phyloP scores from a whole-genome alignment of 2,329 filamentous ascomycete genomes.

The Helicocarpus griseus region DNA sequence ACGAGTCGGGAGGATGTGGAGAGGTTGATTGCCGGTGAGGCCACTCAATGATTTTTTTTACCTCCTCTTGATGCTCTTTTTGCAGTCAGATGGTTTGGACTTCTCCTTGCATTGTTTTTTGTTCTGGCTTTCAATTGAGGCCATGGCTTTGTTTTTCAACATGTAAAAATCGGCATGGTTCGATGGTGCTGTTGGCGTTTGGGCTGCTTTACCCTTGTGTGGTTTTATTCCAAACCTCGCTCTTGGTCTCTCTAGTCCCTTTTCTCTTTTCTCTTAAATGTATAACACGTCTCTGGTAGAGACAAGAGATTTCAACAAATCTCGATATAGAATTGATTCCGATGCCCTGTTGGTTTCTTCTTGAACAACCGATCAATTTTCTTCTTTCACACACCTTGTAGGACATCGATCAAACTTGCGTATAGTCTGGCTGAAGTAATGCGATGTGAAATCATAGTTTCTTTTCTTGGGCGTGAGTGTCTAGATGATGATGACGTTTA shows the following conservation, averaged over 20 bases:
- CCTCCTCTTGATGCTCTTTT: neutral
- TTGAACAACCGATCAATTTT: no score
- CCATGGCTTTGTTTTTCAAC: no score
- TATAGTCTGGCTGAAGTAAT: no score
- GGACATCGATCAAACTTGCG: no score
- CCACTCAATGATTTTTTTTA: constrained; percentile 17
- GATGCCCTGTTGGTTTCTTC: no score
- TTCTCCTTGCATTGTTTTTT: no score
- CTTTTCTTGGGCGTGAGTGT: no score
- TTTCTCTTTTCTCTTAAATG: neutral
- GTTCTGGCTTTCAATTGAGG: no score
- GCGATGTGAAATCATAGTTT: no score
- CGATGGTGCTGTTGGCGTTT: neutral
- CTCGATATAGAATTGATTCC: neutral
- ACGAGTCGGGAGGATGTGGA: constrained; percentile 14
- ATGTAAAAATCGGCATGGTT: neutral
- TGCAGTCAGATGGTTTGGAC: neutral
- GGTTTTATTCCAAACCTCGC: neutral
- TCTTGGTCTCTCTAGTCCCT: neutral
- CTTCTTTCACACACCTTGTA: no score
- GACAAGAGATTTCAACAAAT: constrained; percentile 1
- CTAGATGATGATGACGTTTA: no score
- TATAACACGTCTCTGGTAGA: neutral
- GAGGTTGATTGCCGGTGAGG: constrained; percentile 15
- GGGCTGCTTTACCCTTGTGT: neutral